A percentile compares a stretch with the other conserved stretches of the same genome.
phyloP scores from a whole-genome alignment of 805 yeast genomes.

The Myxozyma neglecta region DNA sequence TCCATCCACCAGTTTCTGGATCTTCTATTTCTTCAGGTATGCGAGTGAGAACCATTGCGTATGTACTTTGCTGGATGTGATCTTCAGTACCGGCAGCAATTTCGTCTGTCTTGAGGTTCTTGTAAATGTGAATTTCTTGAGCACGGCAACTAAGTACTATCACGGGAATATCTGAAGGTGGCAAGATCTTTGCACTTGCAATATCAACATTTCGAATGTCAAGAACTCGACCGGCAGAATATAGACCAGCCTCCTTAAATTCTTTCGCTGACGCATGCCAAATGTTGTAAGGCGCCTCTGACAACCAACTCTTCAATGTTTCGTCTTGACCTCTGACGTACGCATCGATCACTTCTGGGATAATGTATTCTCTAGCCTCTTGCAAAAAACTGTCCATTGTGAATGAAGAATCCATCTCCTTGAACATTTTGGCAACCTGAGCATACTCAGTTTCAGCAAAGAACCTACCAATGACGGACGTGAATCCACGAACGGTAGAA shows the following conservation, averaged over 20 bases:
- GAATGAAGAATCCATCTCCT: conserved; percentile 86
- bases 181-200: conserved; percentile 79
- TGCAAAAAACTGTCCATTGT: conserved; percentile 72
- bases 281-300: conserved; percentile 95
- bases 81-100: conserved; percentile 95
- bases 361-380: conserved; percentile 84
- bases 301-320: conserved; percentile 83
- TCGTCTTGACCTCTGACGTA: conserved; percentile 87
- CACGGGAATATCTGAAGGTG: conserved; percentile 90
- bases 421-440: conserved; percentile 81
- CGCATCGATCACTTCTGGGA: conserved; percentile 95
- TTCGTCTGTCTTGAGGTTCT: conserved; percentile 88
- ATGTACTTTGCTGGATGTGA: conserved; percentile 86
- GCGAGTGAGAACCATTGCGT: conserved; percentile 94
- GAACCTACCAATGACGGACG: conserved; percentile 79
- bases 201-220: conserved; percentile 96
- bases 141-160: conserved; percentile 93
- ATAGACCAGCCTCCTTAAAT: conserved; percentile 83
- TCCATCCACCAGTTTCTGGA: conserved; percentile 95
- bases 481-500: conserved; percentile 71
- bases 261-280: conserved; percentile 93
- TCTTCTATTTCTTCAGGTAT: conserved; percentile 89
- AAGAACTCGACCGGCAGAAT: conserved; percentile 85
- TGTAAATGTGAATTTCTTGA: conserved; percentile 88
- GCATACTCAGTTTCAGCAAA: conserved; percentile 97